Evolutionary conservation across 176 grass and related monocot species (phyloP), one percentile per base, ranked within the genome.

Genomic region (Lolium rigidum): DNA sequence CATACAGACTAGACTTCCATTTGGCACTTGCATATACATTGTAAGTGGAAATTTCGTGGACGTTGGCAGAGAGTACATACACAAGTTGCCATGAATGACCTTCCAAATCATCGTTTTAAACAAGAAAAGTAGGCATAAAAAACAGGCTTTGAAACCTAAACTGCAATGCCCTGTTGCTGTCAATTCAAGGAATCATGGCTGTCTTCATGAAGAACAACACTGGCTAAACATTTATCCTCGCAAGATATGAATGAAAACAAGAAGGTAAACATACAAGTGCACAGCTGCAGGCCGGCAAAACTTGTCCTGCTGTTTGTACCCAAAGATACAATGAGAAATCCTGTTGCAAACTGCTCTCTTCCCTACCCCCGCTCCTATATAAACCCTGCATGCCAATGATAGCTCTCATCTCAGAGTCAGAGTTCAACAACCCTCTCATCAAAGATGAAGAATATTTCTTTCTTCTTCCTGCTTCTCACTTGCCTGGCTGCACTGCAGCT

Each of bases 71-170:
- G 6, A 28, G 68, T 56, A 35, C 71, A 20, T n/a, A 24, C 4
- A 44, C 50, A 77, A 44, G 38, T 14, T 59, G 61, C 61, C 86
- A 77, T 38, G 1, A 7, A 17, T 82, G 68, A 77, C 80, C 61
- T 76, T 67, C 86, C 86, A 88, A 77, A 77, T 12, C 49, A 37
- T 24, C 17, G 47, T 77, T 77, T 13, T 24, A 46, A 77, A 69
- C 9, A 20, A 72, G 20, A 73, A 44, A 18, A 63, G 22, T 16
- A 21, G 3, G 26, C 46, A 49, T 17, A 26, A 38, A 28, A 87
- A 31, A 14, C 48, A 6, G 10, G 14, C 25, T 16, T 25, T 74
- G 64, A 66, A 17, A 5, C 26, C 56, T 81, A 22, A 10, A 66
- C 31, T 74, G 16, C 16, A 55, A 65, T 15, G 18, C 5, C 20